Base-by-base conservation (phyloP, 768 basidiomycete genomes). In the Suillus weaverae region DNA sequence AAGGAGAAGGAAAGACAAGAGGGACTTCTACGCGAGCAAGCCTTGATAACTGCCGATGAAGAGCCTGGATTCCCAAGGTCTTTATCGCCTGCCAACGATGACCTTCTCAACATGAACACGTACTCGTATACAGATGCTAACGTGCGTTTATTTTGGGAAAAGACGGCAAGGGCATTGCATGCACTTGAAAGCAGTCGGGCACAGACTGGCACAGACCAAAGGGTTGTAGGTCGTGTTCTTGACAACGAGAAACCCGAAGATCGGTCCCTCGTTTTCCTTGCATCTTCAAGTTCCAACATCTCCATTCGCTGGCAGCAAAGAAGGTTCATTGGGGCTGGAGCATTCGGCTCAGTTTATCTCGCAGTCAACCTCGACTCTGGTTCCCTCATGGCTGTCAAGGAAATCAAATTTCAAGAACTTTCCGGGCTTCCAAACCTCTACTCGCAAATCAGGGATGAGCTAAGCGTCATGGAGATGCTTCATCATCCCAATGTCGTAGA, bases 341-440 rank as follows among this genome's bases (percentile, higher is more conserved):
- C 97, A 10, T 98, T 97, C 76, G 97, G 97, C 26, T 97, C 94
- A n/a, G 97, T 99, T n/a, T 99, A 99, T 75, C 86, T 95, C 55
- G 97, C 96, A 20, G 91, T 98, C 78, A 99, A 99, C 74, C 84
- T 99, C 62, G 97, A 99, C 73, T 90, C 92, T 1, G 94, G 96
- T 54, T 91, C 92, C 50, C 87, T 98, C 66, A 98, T 99, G 95
- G 97, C 97, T 10, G 97, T 98, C 71, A 99, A 99, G 80, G 97
- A 99, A 80, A 95, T 99, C 75, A 94, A 95, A 65, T 97, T 96
- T 76, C 95, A 96, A 73, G 97, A 98, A 74, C 81, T 97, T 14
- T 88, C 93, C 6, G 94, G 93, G 22, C 79, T 94, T 60, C 92
- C 96, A 4, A 93, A 87, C 67, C 83, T 99, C 33, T 94, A 94